Percentiles rank a stretch among this genome's conserved stretches.
These are phyloP conservation scores for Lathyrus oleraceus DNA, from an alignment of 306 rosid species.

Conservation along the genomic window DNA sequence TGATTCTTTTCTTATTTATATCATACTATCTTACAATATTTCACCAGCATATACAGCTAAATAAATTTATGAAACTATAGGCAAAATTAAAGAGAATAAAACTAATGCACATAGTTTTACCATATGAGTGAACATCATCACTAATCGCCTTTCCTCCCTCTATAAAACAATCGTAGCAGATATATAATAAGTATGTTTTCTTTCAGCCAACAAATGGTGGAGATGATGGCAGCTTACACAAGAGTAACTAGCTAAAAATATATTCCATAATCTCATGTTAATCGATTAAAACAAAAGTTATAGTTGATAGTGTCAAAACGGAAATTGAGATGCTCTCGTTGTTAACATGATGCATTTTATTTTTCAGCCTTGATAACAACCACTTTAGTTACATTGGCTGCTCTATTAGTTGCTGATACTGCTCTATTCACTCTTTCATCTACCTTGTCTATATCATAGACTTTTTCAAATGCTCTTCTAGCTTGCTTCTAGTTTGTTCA, in stretches of 20 bases:
- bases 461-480: conserved; percentile 80
- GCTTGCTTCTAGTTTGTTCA: conserved; percentile 80
- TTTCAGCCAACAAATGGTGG: conserved; percentile 18
- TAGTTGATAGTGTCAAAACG: conserved; percentile 39
- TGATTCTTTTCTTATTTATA: conserved; percentile 21
- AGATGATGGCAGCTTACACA: conserved; percentile 25
- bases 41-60: conserved; percentile 47
- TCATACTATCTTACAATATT: conserved; percentile 41
- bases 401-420: conserved; percentile 83
- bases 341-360: conserved; percentile 65
- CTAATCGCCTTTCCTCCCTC: conserved; percentile 31
- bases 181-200: conserved; percentile 29
- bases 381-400: conserved; percentile 95
- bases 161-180: conserved; percentile 45
- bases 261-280: conserved; percentile 31
- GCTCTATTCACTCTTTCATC: conserved; percentile 96
- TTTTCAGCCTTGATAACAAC: conserved; percentile 92
- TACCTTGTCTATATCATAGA: conserved; percentile 89
- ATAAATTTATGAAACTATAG: conserved; percentile 55
- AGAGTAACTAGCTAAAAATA: conserved; percentile 27
- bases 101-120: conserved; percentile 27
- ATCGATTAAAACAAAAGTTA: conserved; percentile 24
- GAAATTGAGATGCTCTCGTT: conserved; percentile 52
- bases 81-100: not conserved
- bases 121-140: conserved; percentile 36